phyloP scores from a whole-genome alignment of 768 basidiomycete genomes.

The Tephrocybe sp. region DNA sequence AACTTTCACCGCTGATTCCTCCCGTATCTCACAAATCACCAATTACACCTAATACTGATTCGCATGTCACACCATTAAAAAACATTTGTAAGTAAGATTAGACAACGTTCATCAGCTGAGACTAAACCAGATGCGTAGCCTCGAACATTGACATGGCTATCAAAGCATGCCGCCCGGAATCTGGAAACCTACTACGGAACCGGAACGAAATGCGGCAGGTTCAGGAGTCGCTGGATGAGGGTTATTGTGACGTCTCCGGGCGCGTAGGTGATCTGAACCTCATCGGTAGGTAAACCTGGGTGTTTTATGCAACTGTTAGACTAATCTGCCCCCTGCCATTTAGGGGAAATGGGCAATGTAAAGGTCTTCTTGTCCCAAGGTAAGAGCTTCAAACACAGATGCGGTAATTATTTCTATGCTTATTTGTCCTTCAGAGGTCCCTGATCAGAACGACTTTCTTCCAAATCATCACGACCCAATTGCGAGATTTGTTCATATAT shows the following conservation, averaged over 20 bases:
- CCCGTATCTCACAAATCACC: conserved; percentile 12
- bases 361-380: conserved; percentile 68
- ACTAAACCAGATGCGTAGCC: conserved; percentile 32
- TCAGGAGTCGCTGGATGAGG: conserved; percentile 74
- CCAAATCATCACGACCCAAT: conserved; percentile 53
- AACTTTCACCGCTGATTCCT: conserved; percentile 17
- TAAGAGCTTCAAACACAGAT: conserved; percentile 22
- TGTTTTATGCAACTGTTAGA: neutral
- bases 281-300: conserved; percentile 45
- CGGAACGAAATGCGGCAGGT: conserved; percentile 69
- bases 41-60: conserved; percentile 11
- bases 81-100: conserved; percentile 37
- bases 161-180: conserved; percentile 71
- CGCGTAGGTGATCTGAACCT: conserved; percentile 56
- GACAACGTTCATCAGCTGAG: neutral
- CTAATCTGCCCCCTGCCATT: conserved; percentile 3
- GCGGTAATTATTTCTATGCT: neutral
- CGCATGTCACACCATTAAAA: conserved; percentile 36
- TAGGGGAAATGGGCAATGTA: conserved; percentile 61
- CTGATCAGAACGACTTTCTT: conserved; percentile 50
- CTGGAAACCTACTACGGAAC: conserved; percentile 59
- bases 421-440: conserved; percentile 48
- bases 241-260: conserved; percentile 81
- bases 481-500: conserved; percentile 71
- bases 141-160: conserved; percentile 73